Base-by-base conservation (phyloP, 441 rosid species). In the Populus hybrid region DNA sequence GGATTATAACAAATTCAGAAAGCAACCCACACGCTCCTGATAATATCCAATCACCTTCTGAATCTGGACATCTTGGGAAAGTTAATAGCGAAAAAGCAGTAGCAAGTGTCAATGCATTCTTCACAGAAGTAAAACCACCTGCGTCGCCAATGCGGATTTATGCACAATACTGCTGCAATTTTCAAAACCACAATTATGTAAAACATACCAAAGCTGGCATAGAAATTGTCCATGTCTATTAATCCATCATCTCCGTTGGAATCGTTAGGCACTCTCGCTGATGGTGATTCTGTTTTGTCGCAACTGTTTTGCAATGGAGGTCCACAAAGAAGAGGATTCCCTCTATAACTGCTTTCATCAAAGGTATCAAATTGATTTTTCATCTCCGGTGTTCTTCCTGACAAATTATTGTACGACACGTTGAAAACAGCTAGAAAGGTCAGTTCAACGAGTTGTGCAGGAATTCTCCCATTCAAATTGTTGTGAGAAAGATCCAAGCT, bases 351-450 rank as follows among this genome's bases (percentile, higher is more conserved):
- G 28, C 28, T 26, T 26, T 26, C 28, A 26, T 26, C 28, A 26
- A 26, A 26, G 28, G 28, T 26, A 26, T 0, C 28, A 26, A 26
- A 26, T 26, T 26, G 28, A 26, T 26, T 1, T 26, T 26, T 26
- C 28, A 26, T 26, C 28, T 26, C 28, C 2, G 28, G 28, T 26
- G 28, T 26, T 26, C 28, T 26, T 26, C 28, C 28, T 26, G 28
- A 26, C 72, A 81, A 69, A 6, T 73, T 77, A 74, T 81, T 81
- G 83, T 81, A 63, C 10, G 80, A 70, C 8, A 81, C 83, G 36
- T 36, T 71, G 35, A 81, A 77, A 7, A 42, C 32, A n/a, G 5
- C 67, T 24, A 77, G 67, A 28, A 35, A 67, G 38, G 20, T 24
- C 5, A 81, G 46, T 23, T 46, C 57, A 9, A 11, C 8, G 3